Conservation (phyloP, 306 rosid genomes). For the Vigna nakashimae region DNA sequence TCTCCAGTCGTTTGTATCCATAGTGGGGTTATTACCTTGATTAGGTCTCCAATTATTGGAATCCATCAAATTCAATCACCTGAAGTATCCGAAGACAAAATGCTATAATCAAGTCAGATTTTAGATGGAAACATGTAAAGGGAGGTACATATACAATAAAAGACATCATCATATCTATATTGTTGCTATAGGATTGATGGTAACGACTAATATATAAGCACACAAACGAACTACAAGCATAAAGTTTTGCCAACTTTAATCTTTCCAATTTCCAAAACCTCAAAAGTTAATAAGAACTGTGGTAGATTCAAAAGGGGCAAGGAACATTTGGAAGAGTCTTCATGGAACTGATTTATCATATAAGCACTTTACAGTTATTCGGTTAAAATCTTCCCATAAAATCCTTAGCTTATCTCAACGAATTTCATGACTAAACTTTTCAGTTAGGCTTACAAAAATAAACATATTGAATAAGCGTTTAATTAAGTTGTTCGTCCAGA, state of each 20-base stretch:
- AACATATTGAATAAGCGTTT: background rate
- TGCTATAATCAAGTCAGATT: conserved; percentile 16
- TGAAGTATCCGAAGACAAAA: conserved; percentile 33
- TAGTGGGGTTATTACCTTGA: conserved; percentile 51
- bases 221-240: background rate
- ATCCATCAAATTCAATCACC: conserved; percentile 45
- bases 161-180: background rate
- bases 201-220: conserved; percentile 9
- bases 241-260: background rate
- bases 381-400: background rate
- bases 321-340: background rate
- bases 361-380: background rate
- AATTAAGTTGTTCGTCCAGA: background rate
- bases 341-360: background rate
- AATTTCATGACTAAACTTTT: background rate
- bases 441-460: background rate
- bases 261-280: conserved; percentile 17
- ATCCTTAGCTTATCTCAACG: background rate
- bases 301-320: background rate
- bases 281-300: background rate
- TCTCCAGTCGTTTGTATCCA: conserved; percentile 64
- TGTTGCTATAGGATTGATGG: background rate
- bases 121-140: conserved; percentile 28
- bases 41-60: conserved; percentile 53
- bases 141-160: background rate